phyloP scores from a whole-genome alignment of 345 rosid genomes.

The Aegle marmelos region DNA sequence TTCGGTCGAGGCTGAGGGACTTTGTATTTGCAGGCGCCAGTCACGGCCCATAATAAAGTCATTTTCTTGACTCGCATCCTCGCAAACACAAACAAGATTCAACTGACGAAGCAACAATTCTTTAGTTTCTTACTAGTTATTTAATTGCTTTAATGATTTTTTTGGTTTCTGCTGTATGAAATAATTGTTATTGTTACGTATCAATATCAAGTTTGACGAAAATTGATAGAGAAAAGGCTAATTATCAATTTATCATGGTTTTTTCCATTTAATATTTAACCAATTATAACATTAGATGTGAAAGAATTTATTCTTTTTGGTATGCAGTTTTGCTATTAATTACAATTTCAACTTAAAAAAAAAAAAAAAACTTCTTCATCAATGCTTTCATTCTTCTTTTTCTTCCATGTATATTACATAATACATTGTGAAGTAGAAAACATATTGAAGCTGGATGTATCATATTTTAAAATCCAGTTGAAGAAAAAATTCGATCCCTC shows the following conservation, averaged over 20 bases:
- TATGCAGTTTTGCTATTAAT: not conserved
- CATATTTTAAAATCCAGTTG: too few relatives aligned
- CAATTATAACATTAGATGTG: not conserved
- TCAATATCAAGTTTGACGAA: not conserved
- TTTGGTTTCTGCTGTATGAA: not conserved
- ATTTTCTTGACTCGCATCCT: slow-evolving; percentile 14
- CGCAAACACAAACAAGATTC: not conserved
- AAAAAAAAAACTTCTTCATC: not conserved
- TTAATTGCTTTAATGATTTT: not conserved
- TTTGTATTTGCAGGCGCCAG: slow-evolving; percentile 44
- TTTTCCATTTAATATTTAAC: not conserved
- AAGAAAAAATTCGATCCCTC: not conserved
- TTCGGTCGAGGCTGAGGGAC: not conserved
- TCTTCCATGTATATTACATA: not conserved
- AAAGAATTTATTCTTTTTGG: not conserved
- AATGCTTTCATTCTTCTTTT: not conserved
- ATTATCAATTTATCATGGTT: not conserved
- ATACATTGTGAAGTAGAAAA: too few relatives aligned
- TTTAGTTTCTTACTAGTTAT: not conserved
- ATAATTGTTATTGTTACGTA: not conserved
- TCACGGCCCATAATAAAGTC: slow-evolving; percentile 50
- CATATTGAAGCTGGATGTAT: too few relatives aligned
- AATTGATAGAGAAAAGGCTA: not conserved
- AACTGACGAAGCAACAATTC: not conserved
- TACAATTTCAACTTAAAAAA: not conserved